Conservation (phyloP, 192 early-diverging fungal species). For the Funneliformis mosseae region DNA sequence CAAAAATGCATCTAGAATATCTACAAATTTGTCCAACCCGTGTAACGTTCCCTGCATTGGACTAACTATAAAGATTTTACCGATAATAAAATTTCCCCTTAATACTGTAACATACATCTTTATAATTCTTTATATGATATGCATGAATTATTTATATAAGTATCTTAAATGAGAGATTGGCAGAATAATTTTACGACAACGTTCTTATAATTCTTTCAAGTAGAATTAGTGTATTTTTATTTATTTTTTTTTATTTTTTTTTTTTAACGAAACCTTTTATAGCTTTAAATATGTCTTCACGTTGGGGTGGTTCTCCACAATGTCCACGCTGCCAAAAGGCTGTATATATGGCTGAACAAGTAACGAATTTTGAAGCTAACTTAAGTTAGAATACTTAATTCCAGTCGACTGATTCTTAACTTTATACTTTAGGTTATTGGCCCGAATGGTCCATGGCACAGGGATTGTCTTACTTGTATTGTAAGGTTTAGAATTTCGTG, state of each 20-base stretch:
- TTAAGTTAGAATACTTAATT: neutral
- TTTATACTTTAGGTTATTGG: conserved; percentile 39
- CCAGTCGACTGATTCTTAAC: neutral
- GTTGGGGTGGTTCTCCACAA: conserved; percentile 49
- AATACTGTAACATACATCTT: too few relatives aligned
- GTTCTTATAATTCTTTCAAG: too few relatives aligned
- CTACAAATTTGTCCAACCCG: too few relatives aligned
- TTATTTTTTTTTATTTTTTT: neutral
- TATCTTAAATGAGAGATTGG: too few relatives aligned
- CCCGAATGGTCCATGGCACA: conserved; percentile 44
- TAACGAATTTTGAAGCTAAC: conserved; percentile 1
- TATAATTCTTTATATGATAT: too few relatives aligned
- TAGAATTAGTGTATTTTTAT: too few relatives aligned
- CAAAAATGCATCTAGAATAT: too few relatives aligned
- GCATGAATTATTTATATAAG: too few relatives aligned
- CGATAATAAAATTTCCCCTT: too few relatives aligned
- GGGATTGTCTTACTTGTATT: conserved; percentile 40
- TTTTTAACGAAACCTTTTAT: neutral
- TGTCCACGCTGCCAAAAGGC: conserved; percentile 56
- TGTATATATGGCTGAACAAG: conserved; percentile 57
- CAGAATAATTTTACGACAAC: too few relatives aligned
- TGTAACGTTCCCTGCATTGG: too few relatives aligned
- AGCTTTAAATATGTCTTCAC: conserved; percentile 33
- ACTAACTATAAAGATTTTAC: too few relatives aligned
- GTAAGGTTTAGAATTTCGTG: neutral